These are phyloP conservation scores for Zygosaccharomyces kombuchaensis DNA, from an alignment of 805 yeast genomes.

Conservation along the genomic window DNA sequence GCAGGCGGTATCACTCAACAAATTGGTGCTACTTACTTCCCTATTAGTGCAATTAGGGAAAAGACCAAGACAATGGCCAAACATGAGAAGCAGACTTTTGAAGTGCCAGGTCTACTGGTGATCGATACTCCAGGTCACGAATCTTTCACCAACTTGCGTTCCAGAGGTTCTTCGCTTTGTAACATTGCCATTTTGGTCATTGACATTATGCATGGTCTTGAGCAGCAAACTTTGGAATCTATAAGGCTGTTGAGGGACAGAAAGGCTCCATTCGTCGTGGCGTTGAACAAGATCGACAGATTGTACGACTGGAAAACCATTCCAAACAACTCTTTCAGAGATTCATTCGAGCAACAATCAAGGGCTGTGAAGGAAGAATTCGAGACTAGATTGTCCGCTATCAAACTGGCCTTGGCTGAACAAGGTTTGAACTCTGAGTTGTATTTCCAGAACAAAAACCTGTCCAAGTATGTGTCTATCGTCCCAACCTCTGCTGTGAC, in stretches of 20 bases:
- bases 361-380: slow-evolving; percentile 89
- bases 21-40: slow-evolving; percentile 99
- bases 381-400: slow-evolving; percentile 76
- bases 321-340: slow-evolving; percentile 95
- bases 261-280: slow-evolving; percentile 97
- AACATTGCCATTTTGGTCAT: slow-evolving; percentile 97
- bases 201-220: slow-evolving; percentile 98
- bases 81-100: slow-evolving; percentile 78
- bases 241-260: slow-evolving; percentile 88
- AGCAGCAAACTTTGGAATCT: slow-evolving; percentile 95
- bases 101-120: slow-evolving; percentile 94
- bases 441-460: slow-evolving; percentile 90
- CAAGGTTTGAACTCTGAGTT: slow-evolving; percentile 98
- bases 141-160: slow-evolving; percentile 93
- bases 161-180: slow-evolving; percentile 98
- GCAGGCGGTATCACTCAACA: slow-evolving; percentile 99
- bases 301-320: slow-evolving; percentile 87
- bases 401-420: slow-evolving; percentile 89
- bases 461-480: slow-evolving; percentile 89
- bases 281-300: slow-evolving; percentile 96
- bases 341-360: slow-evolving; percentile 76
- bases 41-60: slow-evolving; percentile 85
- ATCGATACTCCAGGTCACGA: slow-evolving; percentile 99
- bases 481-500: slow-evolving; percentile 99
- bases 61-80: slow-evolving; percentile 90